Base-by-base conservation (phyloP, 805 yeast species). In the Kazachstania martiniae region DNA sequence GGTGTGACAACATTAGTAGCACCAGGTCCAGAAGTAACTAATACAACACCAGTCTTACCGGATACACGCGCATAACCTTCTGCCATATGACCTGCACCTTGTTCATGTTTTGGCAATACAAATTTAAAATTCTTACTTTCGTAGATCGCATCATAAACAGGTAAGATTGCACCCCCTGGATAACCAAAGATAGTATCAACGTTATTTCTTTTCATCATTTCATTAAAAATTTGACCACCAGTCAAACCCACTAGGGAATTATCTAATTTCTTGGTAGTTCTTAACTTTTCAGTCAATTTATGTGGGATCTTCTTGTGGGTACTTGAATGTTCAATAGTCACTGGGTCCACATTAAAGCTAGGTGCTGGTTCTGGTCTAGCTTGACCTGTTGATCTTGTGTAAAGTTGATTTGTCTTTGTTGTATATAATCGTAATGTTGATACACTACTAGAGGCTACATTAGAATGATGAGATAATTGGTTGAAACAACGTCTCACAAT, bases 1-100 rank as follows among this genome's bases (percentile, higher is more conserved):
- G 98, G 95, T n/a, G 98, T 91, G 42, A 91, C 77, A 38, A 91
- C 95, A 54, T 91, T 91, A 34, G 98, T 91, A 31, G 97, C 98
- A 53, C 97, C 98, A 19, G 98, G 98, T 32, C 98, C 98, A 1
- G 95, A 85, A n/a, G 98, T 91, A 32, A 91, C 98, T 49, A 91
- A 66, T 31, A 91, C 97, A 43, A 91, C 94, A 64, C 98, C 98
- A 10, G 96, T 93, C 61, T 84, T 91, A 38, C 97, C 98, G 29
- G 68, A 61, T 25, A 94, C 98, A 46, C 94, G 72, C 35, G 98
- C 96, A 47, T 91, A 91, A 38, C 98, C 98, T 64, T 91, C 96
- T 35, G 98, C 98, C 97, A 91, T 91, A 62, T 91, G 98, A 33
- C 98, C 98, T 12, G 97, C 98, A 58, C 98, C 98, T 63, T 91